Percentiles rank a stretch among this genome's conserved stretches.
Evolutionary conservation across 805 yeast genomes (phyloP).

Genomic region (Candida loeiensis): DNA sequence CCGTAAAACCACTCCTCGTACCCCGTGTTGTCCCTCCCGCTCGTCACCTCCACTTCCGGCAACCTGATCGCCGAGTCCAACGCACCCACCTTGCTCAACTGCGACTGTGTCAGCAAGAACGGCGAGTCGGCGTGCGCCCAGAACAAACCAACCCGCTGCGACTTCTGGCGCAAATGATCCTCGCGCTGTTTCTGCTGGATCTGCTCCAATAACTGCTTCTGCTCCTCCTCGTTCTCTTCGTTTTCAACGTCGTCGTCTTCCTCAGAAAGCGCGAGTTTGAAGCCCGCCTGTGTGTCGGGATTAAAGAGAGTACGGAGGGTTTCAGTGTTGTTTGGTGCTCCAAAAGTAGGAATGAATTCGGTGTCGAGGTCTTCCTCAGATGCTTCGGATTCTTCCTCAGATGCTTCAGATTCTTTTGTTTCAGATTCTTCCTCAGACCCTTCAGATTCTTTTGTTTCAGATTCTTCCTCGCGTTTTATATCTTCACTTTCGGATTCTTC

Average conservation of each 20-base stretch:
- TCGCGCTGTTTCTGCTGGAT: constrained; percentile 31
- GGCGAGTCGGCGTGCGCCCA: constrained; percentile 86
- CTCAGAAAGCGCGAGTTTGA: constrained; percentile 40
- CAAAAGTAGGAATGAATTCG: constrained; percentile 57
- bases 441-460: constrained; percentile 10
- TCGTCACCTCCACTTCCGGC: constrained; percentile 27
- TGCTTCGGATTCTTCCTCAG: constrained; percentile 27
- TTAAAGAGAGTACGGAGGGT: constrained; percentile 59
- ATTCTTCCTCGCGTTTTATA: background rate
- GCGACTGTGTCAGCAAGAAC: constrained; percentile 81
- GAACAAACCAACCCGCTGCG: constrained; percentile 51
- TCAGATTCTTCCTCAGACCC: constrained; percentile 23
- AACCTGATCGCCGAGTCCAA: constrained; percentile 25
- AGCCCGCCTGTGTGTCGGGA: constrained; percentile 19
- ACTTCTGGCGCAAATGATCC: constrained; percentile 20
- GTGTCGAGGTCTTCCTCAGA: background rate
- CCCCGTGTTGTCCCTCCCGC: constrained; percentile 33
- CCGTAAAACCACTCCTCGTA: constrained; percentile 83
- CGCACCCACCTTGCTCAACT: constrained; percentile 55
- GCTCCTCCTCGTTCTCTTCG: constrained; percentile 18
- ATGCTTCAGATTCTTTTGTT: constrained; percentile 10
- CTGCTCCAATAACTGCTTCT: constrained; percentile 27
- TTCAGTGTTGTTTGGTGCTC: constrained; percentile 51
- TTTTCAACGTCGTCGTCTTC: constrained; percentile 48
- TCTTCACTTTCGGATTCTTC: constrained; percentile 8